Evolutionary conservation across 257 asterid genomes (phyloP), one percentile per base, ranked within the genome.

Genomic region (Scutellaria barbata): DNA sequence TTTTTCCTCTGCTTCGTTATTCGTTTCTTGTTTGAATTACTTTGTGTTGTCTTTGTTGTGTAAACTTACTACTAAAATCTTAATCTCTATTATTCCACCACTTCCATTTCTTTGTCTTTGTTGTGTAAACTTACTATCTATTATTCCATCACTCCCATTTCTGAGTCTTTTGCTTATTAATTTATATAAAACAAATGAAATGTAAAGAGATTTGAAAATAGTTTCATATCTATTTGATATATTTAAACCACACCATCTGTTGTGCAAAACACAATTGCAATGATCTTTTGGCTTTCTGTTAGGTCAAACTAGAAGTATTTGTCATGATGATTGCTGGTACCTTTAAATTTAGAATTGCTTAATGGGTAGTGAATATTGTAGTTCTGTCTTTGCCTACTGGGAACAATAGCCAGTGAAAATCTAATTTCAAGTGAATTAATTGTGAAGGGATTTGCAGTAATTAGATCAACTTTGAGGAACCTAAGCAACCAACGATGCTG

Each of bases 1-100:
- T 72, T 72, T 30, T 39, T 35, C 10, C 46, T 35, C 45, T 69
- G 69, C 25, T 77, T 17, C 55, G 18, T 41, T 25, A 59, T 74
- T 43, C 53, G 37, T 57, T 12, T 5, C 50, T 52, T 14, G 5
- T 50, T 50, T 50, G 57, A 50, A 42, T 59, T 58, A 66, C 79
- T 42, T 67, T 17, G 12, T 63, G 57, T 40, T 68, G 47, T 61
- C 37, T 52, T 63, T 58, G 54, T 43, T 51, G 17, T 16, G 52
- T 63, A 12, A 22, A 25, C 57, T 17, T n/a, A 17, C 13, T 55
- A 53, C 8, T 63, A 51, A 52, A 53, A 2, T 43, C 17, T 51
- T 17, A 2, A 17, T 5, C 8, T 33, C 8, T 13, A 18, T 35
- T 6, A 39, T 51, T 16, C 66, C 58, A 41, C 25, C 20, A 6